Evolutionary conservation across 2,329 filamentous ascomycete genomes (phyloP), one percentile per base, ranked within the genome.

Genomic region (Xylaria digitata): DNA sequence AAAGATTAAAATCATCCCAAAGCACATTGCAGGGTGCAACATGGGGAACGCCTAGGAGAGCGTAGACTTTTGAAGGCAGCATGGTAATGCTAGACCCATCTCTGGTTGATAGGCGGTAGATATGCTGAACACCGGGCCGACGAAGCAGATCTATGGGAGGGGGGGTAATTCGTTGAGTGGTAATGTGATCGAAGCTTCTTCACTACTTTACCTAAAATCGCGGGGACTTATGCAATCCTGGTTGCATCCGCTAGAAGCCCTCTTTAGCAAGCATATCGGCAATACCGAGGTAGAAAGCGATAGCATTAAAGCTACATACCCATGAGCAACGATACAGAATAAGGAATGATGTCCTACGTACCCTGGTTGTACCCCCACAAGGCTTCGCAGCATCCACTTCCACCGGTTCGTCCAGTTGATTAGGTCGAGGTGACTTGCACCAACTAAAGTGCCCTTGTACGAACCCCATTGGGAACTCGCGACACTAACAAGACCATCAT

Each of bases 221-320:
- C 30, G 11, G 21, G 17, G 15, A 13, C 42, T 23, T 6, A 13
- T 26, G n/a, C 43, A 19, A 53, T 43, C 23, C 42, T 42, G 40
- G n/a, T n/a, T 3, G 23, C 11, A 15, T 42, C 46, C 8, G 30
- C 71, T 72, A 82, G 17, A 81, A 70, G 19, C 87, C 89, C 74
- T 92, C 89, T 72, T 89, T 90, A 1, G 90, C 89, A 56, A 93
- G 80, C 90, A 92, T 92, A 73, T 92, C 86, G 11, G 85, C 85
- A 73, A 91, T 87, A 66, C 85, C 87, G 1, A 90, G 82, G 72
- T 91, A 91, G 72, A 91, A 90, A 0, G 89, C 89, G 64, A 90
- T 84, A 2, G 89, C 89, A 73, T 90, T 91, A 72, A 91, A 91
- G 17, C 85, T 88, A 60, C 32, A 45, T 45, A 53, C 49, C 1